A percentile compares a stretch with the other conserved stretches of the same genome.
Conservation (phyloP, 805 yeast genomes). For the Kuraishia cidri region DNA sequence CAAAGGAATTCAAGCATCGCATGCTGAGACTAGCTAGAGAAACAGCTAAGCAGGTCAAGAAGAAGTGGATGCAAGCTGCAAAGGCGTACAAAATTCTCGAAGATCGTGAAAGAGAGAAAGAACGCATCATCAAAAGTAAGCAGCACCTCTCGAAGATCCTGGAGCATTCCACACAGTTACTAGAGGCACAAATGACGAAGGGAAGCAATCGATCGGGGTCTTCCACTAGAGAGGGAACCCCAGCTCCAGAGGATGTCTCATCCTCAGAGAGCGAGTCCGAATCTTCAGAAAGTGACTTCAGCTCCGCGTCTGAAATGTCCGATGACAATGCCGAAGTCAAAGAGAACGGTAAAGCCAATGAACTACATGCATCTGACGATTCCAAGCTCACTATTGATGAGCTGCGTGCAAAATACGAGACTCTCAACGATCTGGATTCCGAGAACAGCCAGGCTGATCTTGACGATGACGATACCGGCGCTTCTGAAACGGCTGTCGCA, state of each 20-base stretch:
- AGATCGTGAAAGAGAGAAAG: constrained; percentile 69
- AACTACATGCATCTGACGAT: no score
- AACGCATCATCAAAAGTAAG: constrained; percentile 73
- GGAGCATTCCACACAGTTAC: constrained; percentile 82
- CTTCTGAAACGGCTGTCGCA: no score
- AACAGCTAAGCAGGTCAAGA: constrained; percentile 77
- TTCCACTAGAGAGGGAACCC: no score
- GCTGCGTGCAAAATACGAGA: constrained; percentile 45
- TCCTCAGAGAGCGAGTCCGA: constrained; percentile 6
- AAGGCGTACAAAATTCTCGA: constrained; percentile 70
- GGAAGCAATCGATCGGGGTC: no score
- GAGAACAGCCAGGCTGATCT: constrained; percentile 5
- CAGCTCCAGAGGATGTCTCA: constrained; percentile 5
- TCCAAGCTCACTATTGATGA: constrained; percentile 45
- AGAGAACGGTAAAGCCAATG: no score
- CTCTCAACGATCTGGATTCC: constrained; percentile 14
- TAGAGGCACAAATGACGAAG: constrained; percentile 81
- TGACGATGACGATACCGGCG: constrained; percentile 1
- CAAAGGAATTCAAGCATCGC: constrained; percentile 66
- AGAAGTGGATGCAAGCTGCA: constrained; percentile 85
- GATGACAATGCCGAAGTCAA: no score
- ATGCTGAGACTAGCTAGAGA: constrained; percentile 66
- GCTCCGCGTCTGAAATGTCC: no score
- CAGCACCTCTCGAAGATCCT: constrained; percentile 81
- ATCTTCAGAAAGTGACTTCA: no score